Percentiles rank a stretch among this genome's conserved stretches.
These are phyloP conservation scores for Podospora anserina DNA, from an alignment of 495 filamentous ascomycete genomes.

Conservation along the genomic window DNA sequence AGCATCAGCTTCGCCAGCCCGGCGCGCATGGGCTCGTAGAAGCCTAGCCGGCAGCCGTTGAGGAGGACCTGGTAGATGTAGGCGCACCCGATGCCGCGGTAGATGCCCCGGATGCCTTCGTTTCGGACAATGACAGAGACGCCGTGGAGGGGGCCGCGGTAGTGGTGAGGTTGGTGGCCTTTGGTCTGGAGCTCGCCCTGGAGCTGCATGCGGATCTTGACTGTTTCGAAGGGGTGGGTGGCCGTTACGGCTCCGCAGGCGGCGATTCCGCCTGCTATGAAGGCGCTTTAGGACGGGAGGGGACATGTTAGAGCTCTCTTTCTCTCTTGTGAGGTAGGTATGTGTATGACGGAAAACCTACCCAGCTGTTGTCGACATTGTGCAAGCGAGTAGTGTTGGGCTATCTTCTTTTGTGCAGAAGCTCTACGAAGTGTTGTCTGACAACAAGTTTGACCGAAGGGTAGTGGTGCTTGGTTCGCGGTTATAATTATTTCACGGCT, in stretches of 20 bases:
- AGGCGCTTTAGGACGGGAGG: constrained; percentile 48
- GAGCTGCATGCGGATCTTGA: constrained; percentile 97
- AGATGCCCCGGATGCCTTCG: constrained; percentile 81
- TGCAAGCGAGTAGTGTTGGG: background rate
- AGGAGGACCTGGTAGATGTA: constrained; percentile 97
- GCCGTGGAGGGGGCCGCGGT: constrained; percentile 89
- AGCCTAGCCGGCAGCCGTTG: constrained; percentile 93
- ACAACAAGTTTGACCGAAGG: background rate
- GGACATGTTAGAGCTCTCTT: constrained; percentile 15
- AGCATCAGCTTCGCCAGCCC: constrained; percentile 62
- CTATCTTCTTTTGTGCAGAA: background rate
- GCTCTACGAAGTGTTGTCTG: background rate
- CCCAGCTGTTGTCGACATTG: constrained; percentile 50
- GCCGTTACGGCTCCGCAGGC: constrained; percentile 97
- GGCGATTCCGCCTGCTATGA: constrained; percentile 93
- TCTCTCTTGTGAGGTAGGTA: background rate
- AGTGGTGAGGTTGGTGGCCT: constrained; percentile 75
- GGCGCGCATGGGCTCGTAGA: constrained; percentile 91
- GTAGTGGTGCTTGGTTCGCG: background rate
- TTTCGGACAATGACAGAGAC: constrained; percentile 87
- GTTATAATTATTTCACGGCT: background rate
- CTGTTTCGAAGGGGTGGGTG: constrained; percentile 96
- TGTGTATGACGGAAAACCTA: constrained; percentile 20
- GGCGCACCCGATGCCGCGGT: constrained; percentile 85
- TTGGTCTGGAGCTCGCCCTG: constrained; percentile 94